Percentiles rank a stretch among this genome's conserved stretches.
Evolutionary conservation across 495 filamentous ascomycete genomes (phyloP).

Genomic region (Letharia columbiana): DNA sequence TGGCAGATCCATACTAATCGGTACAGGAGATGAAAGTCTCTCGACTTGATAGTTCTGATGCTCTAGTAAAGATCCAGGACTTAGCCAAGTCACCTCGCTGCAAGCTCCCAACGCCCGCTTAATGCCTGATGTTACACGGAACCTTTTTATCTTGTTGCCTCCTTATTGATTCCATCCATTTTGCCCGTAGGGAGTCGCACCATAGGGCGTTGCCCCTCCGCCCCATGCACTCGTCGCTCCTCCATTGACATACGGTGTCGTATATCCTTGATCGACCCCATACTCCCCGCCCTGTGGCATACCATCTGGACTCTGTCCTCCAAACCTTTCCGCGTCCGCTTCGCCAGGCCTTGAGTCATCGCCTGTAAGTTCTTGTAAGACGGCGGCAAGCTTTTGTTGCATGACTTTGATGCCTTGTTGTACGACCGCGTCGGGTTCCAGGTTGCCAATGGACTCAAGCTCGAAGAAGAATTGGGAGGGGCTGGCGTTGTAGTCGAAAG

Average conservation of each 20-base stretch:
- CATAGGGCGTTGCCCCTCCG: constrained; percentile 65
- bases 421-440: constrained; percentile 80
- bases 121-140: constrained; percentile 10
- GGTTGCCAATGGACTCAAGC: constrained; percentile 77
- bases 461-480: constrained; percentile 84
- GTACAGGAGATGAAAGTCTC: background rate
- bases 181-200: constrained; percentile 47
- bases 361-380: constrained; percentile 64
- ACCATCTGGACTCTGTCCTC: constrained; percentile 45
- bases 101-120: constrained; percentile 4
- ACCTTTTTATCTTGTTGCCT: background rate
- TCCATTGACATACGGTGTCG: constrained; percentile 63
- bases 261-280: constrained; percentile 56
- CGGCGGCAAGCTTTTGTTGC: constrained; percentile 76
- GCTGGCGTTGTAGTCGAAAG: constrained; percentile 84
- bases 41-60: background rate
- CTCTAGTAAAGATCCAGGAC: background rate
- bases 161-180: constrained; percentile 24
- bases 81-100: constrained; percentile 6
- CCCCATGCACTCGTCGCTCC: constrained; percentile 56
- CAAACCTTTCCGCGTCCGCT: constrained; percentile 47
- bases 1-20: background rate
- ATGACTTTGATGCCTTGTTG: constrained; percentile 82
- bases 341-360: constrained; percentile 43
- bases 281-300: constrained; percentile 48